Conservation (phyloP, 106 monocot genomes). For the Phalaenopsis equestris region DNA sequence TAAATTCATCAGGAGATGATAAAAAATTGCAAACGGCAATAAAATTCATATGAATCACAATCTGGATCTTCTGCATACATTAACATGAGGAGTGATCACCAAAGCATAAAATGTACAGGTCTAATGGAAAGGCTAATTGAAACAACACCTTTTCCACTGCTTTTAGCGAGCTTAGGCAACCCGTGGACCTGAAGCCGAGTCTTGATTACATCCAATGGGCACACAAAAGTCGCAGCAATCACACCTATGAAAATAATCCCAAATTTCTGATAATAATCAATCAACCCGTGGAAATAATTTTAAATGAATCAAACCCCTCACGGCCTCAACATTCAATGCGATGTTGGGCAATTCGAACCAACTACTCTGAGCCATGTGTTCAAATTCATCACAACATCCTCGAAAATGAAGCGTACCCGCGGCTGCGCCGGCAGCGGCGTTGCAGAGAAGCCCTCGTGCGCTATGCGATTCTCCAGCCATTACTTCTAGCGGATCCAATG, state of each 20-base stretch:
- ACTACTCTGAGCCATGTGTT: background rate
- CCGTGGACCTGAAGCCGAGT: constrained; percentile 66
- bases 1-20: too few relatives aligned
- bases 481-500: background rate
- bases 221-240: constrained; percentile 64
- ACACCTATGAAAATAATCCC: constrained; percentile 27
- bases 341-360: background rate
- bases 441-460: constrained; percentile 41
- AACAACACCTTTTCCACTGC: constrained; percentile 29
- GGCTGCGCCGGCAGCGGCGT: constrained; percentile 55
- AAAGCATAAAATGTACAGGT: background rate
- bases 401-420: constrained; percentile 26
- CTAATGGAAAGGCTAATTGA: too few relatives aligned
- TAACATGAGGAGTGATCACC: background rate
- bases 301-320: background rate
- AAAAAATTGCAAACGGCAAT: background rate
- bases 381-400: background rate
- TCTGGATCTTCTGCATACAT: background rate
- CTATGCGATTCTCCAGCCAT: constrained; percentile 14
- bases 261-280: background rate
- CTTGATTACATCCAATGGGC: constrained; percentile 70
- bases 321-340: background rate
- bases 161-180: constrained; percentile 20
- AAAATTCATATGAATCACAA: background rate
- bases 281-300: background rate